Evolutionary conservation across 805 yeast species (phyloP).

Genomic region (Cyberlindnera meyerae): DNA sequence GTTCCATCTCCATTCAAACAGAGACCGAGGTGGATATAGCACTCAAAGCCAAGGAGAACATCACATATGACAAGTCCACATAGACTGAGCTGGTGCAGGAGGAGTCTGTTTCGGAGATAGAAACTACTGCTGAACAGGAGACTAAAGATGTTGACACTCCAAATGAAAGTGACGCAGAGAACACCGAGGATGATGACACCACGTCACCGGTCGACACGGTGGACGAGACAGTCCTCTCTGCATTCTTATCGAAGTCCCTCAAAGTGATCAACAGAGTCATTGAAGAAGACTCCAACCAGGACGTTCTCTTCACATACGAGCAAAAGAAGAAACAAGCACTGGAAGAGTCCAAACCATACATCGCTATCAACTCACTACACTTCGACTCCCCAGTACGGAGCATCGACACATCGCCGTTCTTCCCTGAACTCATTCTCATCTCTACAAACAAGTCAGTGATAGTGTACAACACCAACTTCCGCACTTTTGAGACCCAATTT

Average conservation of each 20-base stretch:
- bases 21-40: conserved; percentile 11
- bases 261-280: conserved; percentile 24
- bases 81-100: conserved; percentile 5
- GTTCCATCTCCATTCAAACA: conserved; percentile 12
- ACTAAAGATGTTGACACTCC: background rate
- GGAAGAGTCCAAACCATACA: conserved; percentile 11
- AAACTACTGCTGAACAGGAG: background rate
- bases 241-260: conserved; percentile 22
- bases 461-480: conserved; percentile 23
- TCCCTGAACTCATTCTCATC: conserved; percentile 18
- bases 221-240: conserved; percentile 12
- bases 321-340: conserved; percentile 13
- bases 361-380: conserved; percentile 3
- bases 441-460: conserved; percentile 14
- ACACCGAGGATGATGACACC: background rate
- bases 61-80: background rate
- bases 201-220: background rate
- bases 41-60: background rate
- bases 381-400: conserved; percentile 14
- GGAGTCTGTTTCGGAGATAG: too few relatives aligned
- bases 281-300: conserved; percentile 21
- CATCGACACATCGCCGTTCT: conserved; percentile 17
- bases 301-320: conserved; percentile 19
- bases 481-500: conserved; percentile 33
- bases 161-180: background rate